Base-by-base conservation (phyloP, 768 basidiomycete species). In the Collybia sordida region DNA sequence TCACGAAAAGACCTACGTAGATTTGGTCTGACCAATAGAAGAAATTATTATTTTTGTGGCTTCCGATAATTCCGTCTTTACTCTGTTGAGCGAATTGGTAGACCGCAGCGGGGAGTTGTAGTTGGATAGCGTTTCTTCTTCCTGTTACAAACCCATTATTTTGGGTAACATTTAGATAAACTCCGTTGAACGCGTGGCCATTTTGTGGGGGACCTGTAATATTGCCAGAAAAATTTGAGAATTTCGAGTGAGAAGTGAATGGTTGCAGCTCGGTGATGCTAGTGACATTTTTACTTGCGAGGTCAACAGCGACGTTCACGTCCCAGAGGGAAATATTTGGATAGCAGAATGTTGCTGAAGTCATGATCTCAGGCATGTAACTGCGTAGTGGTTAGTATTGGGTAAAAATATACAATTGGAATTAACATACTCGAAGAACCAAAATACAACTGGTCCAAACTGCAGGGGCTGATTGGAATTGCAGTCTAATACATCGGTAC, bases 111-210 rank as follows among this genome's bases (percentile, higher is more conserved):
- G 81, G 77, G 40, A 83, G 66, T 54, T 75, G 73, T 45, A 80
- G 57, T 47, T 68, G 72, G 1, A 73, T 77, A n/a, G 79, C 77
- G 36, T 65, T 66, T 56, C 68, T 61, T 41, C 77, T 64, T 1
- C 60, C 69, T 19, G 61, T 45, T 23, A 73, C 63, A 42, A 78
- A 78, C 47, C 64, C 59, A 59, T 78, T 74, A 4, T 70, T 65
- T 46, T 69, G 64, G 2, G 59, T 62, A 44, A 79, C 49, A 44
- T 77, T 68, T 60, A 82, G 82, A 34, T 67, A 66, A 44, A 84
- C 66, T 0, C 81, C 82, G 53, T 83, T 84, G 59, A 80, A 81
- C 12, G 78, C 74, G 7, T 63, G 68, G 15, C 77, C 75, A 37
- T 71, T 62, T 35, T 81, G 58, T 4, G 78, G 73, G 3, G 60